Base-by-base conservation (phyloP, 805 yeast species). In the Hanseniaspora lachancei region DNA sequence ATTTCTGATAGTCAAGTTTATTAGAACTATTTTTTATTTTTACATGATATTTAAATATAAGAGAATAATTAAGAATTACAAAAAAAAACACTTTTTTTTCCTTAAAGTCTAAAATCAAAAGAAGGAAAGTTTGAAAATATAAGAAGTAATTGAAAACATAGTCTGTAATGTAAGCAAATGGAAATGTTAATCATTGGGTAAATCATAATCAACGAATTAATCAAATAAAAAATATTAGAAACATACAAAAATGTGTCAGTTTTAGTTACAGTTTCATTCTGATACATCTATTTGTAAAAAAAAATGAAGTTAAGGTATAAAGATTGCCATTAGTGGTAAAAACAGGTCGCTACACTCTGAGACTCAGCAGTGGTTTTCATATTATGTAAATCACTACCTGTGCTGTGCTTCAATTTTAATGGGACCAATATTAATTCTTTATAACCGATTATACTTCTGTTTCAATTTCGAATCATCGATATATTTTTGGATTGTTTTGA, bases 331-430 rank as follows among this genome's bases (percentile, higher is more conserved):
- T 39, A 57, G 39, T 44, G 23, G 29, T 21, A 16, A 27, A 12
- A 35, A 65, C 71, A 87, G 82, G 86, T 85, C 89, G 87, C 83
- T 80, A 85, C 95, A 86, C 91, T 84, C 93, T 84, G 93, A 89
- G 80, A 83, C 82, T 78, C 74, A 74, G 77, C 80, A 66, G 56
- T 38, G 34, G 35, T 60, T 55, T 59, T 51, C 61, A 56, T 57
- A 41, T 29, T 27, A 35, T 43, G 47, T 49, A 32, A 46, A 44
- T 60, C 49, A 18, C 47, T 61, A 61, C 60, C 81, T 68, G 72
- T 83, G 80, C 77, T 77, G 77, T 78, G 82, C 78, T 82, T 89
- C 95, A 83, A 85, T 86, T 86, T 55, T 80, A 80, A 84, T 73
- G 89, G 89, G 83, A 86, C 84, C 95, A 73, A 86, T 88, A 84